A percentile compares a stretch with the other conserved stretches of the same genome.
Evolutionary conservation across 345 rosid species (phyloP).

Genomic region (Eucalyptus cladocalyx): DNA sequence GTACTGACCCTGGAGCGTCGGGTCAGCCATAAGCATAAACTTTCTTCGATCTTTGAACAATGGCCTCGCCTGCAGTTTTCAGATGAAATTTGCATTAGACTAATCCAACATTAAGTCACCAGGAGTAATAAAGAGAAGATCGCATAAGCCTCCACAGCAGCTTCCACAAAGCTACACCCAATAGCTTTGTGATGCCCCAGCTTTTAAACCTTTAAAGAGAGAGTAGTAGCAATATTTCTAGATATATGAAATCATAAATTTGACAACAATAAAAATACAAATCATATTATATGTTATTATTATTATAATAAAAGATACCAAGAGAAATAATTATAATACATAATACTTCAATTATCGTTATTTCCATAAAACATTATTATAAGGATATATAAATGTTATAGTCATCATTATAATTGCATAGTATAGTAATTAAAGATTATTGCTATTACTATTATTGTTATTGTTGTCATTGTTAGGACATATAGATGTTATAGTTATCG

Average conservation of each 20-base stretch:
- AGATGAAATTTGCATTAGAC: background rate
- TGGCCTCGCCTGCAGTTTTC: slow-evolving; percentile 62
- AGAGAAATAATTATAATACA: background rate
- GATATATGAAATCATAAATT: background rate
- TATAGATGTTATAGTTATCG: background rate
- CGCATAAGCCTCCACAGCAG: background rate
- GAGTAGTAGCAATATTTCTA: background rate
- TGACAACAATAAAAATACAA: background rate
- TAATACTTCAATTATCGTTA: background rate
- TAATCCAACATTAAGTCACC: background rate
- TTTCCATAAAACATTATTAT: background rate
- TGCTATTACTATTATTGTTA: background rate
- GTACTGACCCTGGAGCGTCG: slow-evolving; percentile 68
- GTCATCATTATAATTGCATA: background rate
- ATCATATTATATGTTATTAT: background rate
- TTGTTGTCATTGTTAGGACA: background rate
- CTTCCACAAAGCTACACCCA: background rate
- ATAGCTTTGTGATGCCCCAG: background rate
- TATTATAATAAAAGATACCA: background rate
- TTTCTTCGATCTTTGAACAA: slow-evolving; percentile 68
- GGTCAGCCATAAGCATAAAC: slow-evolving; percentile 82
- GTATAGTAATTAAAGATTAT: background rate
- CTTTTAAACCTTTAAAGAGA: background rate
- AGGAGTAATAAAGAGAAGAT: background rate
- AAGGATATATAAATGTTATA: background rate